Base-by-base conservation (phyloP, 768 basidiomycete genomes). In the Leucogyrophana mollusca region DNA sequence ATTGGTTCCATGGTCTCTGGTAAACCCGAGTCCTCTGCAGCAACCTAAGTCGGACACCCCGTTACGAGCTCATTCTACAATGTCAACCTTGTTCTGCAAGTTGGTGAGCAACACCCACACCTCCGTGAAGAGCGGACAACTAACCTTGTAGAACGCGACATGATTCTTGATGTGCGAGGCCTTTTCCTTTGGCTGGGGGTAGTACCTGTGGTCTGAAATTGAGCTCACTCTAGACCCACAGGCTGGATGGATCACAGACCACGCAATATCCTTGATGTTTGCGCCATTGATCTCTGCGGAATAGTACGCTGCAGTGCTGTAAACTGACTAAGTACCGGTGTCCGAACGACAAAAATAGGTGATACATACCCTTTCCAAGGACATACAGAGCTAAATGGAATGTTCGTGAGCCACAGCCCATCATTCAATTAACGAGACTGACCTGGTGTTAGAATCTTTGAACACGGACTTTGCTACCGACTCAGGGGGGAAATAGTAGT, bases 111-210 rank as follows among this genome's bases (percentile, higher is more conserved):
- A 11, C 16, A 30, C 9, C 4, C 17, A 23, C 9, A 20, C 33
- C 8, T 47, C 34, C 5, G 21, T 18, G 14, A 39, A 32, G 14
- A 18, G 8, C n/a, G 13, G 50, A 46, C 36, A 33, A 55, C 56
- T 60, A 47, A 80, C 87, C 76, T 88, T 88, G 72, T 91, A 87
- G 59, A 91, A 90, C 0, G 88, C 90, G 17, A 90, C 72, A 57
- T 82, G 80, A 9, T 72, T 72, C 61, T 85, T 74, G 57, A 90
- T 85, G 4, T 76, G 58, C 39, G 77, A 70, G 0, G 87, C 88
- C 50, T 73, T 76, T 4, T 76, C 67, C 21, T 71, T 77, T 0
- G 83, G 68, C 1, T 71, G 43, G 0, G 85, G 78, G 56, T 90
- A 90, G 56, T 82, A 85, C 85, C 87, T 87, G 50, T n/a, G 16